Conservation (phyloP, 2,329 filamentous ascomycete species). For the Furcasterigmium sp. region DNA sequence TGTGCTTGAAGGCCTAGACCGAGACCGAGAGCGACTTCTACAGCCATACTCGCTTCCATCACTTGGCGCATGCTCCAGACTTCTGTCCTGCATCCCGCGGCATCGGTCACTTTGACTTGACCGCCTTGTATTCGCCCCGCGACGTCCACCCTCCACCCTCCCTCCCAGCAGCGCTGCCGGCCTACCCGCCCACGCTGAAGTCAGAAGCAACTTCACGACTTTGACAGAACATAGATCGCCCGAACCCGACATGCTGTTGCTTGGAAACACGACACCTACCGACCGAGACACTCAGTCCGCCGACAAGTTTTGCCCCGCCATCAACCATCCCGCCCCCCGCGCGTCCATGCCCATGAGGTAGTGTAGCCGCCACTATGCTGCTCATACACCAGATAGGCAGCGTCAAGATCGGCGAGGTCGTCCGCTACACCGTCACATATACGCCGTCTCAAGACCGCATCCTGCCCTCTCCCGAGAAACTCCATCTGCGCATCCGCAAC, state of each 20-base stretch:
- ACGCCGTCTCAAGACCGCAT: constrained; percentile 85
- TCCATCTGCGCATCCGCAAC: constrained; percentile 88
- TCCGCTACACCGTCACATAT: constrained; percentile 90
- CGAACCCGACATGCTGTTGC: background rate
- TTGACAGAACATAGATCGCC: no score
- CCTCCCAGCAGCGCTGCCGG: no score
- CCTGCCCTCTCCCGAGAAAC: constrained; percentile 72
- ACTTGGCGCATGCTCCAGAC: no score
- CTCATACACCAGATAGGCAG: constrained; percentile 85
- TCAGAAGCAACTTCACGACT: no score
- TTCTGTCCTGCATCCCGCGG: no score
- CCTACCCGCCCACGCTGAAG: no score
- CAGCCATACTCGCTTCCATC: no score
- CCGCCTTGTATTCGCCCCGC: no score
- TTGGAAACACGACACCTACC: background rate
- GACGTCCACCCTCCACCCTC: no score
- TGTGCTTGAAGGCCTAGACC: no score
- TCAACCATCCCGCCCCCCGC: background rate
- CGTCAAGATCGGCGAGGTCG: constrained; percentile 90
- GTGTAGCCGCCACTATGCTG: constrained; percentile 56
- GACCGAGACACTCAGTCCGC: background rate
- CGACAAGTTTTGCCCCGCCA: background rate
- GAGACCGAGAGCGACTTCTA: no score
- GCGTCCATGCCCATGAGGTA: background rate
- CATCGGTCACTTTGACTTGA: no score